These are phyloP conservation scores for Lepidium africanum DNA, from an alignment of 345 rosid species.

Conservation along the genomic window DNA sequence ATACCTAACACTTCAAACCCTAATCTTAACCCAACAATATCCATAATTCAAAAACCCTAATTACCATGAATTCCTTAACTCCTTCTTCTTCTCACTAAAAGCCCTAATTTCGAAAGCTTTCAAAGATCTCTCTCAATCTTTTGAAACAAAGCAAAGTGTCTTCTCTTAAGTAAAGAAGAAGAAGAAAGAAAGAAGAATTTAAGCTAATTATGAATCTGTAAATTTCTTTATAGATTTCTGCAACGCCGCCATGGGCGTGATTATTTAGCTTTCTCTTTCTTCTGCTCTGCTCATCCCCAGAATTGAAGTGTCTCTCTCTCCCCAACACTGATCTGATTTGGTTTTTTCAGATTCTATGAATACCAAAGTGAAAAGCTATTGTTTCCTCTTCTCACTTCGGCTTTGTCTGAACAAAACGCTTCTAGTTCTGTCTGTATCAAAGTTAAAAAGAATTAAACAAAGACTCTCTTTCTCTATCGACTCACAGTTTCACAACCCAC, in stretches of 20 bases:
- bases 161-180: conserved; percentile 5
- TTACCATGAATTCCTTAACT: conserved; percentile 20
- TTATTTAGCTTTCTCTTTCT: conserved; percentile 31
- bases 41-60: conserved; percentile 30
- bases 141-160: conserved; percentile 5
- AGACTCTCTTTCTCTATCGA: conserved; percentile 14
- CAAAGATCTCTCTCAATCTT: conserved; percentile 12
- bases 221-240: conserved; percentile 30
- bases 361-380: conserved; percentile 27
- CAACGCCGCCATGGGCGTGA: conserved; percentile 63
- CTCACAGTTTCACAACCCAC: conserved; percentile 22
- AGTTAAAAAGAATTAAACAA: conserved; percentile 11
- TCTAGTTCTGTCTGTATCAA: conserved; percentile 26
- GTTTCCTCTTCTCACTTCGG: conserved; percentile 25
- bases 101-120: background rate
- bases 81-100: conserved; percentile 5
- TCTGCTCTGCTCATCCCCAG: conserved; percentile 35
- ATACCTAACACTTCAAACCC: conserved; percentile 32
- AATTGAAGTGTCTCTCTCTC: conserved; percentile 30
- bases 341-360: conserved; percentile 25
- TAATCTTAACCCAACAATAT: conserved; percentile 30
- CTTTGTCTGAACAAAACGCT: conserved; percentile 25
- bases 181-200: conserved; percentile 8
- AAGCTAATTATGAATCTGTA: conserved; percentile 10
- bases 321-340: conserved; percentile 16